Evolutionary conservation across 2,329 filamentous ascomycete genomes (phyloP), one percentile per base, ranked within the genome.

Genomic region (Hortaea sp.): DNA sequence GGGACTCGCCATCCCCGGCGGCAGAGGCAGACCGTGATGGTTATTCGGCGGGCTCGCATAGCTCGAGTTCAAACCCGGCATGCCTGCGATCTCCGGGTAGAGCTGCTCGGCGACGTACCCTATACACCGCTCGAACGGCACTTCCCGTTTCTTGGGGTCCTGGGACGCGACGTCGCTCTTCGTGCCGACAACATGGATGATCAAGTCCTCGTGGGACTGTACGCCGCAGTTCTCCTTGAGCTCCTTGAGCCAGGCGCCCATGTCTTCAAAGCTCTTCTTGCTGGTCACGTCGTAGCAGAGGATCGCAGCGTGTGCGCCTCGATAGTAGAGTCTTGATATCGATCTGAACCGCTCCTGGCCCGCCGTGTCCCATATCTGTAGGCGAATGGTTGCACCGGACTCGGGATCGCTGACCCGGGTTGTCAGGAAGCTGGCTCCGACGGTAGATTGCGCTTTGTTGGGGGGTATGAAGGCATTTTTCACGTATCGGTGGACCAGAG

Each of bases 301-400:
- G 49, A 95, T 87, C 59, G 87, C 92, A 48, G 89, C 89, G 63
- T 95, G 90, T 51, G 90, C 90, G 63, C 89, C 89, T 61, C 90
- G 84, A 69, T 98, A 98, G 73, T 97, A 97, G 45, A 98, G 79
- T 47, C 89, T 84, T 7, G 88, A 94, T 60, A 98, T 97, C 51
- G 85, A 89, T 57, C 90, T 81, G 66, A 97, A 98, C 47, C 90
- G 81, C 71, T 98, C 90, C 63, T 98, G 90, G 50, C 90, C 90
- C 47, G 90, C 88, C 31, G 89, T 95, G 63, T 95, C 89, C 89
- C 89, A 95, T 56, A 95, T 94, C 63, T 95, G 89, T 34, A 95
- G 74, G n/a, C 89, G 81, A 32, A 95, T 88, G 27, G 85, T 75
- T 1, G 88, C 92, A 58, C 90, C 86, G 20, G 84, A 86, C 63